Conservation (phyloP, 1,284 basidiomycete genomes). For the Thelephora terrestris region DNA sequence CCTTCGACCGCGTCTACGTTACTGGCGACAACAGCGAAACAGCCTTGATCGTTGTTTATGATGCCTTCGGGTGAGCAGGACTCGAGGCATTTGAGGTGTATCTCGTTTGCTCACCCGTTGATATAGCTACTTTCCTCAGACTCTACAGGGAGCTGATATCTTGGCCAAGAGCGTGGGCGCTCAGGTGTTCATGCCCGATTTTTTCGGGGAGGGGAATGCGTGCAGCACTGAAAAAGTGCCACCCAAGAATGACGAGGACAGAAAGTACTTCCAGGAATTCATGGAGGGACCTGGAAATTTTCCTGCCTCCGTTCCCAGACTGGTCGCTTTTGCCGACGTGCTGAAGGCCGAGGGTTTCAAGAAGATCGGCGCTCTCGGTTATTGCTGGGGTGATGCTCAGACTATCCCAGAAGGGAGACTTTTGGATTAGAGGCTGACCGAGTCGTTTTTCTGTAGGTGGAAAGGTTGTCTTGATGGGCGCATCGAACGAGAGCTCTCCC, state of each 20-base stretch:
- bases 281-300: conserved; percentile 42
- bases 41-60: conserved; percentile 49
- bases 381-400: conserved; percentile 45
- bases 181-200: conserved; percentile 56
- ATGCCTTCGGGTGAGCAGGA: conserved; percentile 48
- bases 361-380: conserved; percentile 42
- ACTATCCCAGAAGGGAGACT: too few species aligned
- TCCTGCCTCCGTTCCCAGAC: conserved; percentile 31
- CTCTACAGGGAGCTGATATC: conserved; percentile 54
- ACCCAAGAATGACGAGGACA: conserved; percentile 40
- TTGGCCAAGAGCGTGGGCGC: conserved; percentile 41
- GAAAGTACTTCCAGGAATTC: conserved; percentile 41
- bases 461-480: conserved; percentile 38
- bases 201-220: conserved; percentile 44
- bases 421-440: neutral
- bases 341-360: conserved; percentile 37
- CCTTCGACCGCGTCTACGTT: conserved; percentile 40
- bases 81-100: conserved; percentile 4
- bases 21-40: conserved; percentile 39
- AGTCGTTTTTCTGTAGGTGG: conserved; percentile 39
- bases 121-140: conserved; percentile 43
- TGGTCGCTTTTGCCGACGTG: conserved; percentile 34
- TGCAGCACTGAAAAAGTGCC: conserved; percentile 43
- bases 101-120: conserved; percentile 5
- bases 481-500: conserved; percentile 25